Evolutionary conservation across 2,329 filamentous ascomycete genomes (phyloP).

Genomic region (Phialophora chinensis): DNA sequence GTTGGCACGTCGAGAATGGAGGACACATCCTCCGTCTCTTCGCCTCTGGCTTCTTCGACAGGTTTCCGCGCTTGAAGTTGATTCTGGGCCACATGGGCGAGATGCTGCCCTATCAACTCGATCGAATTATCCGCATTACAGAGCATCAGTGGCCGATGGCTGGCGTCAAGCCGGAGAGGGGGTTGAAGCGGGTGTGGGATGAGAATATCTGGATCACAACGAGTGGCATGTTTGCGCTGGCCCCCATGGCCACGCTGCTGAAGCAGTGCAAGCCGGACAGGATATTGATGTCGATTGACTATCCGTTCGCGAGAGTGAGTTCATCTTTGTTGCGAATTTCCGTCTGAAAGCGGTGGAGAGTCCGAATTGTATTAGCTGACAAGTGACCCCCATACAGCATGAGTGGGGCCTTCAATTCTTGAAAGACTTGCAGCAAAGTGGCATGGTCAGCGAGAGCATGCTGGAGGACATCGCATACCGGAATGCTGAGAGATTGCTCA

Average conservation of each 20-base stretch:
- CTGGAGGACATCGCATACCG: slow-evolving; percentile 56
- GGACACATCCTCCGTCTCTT: slow-evolving; percentile 52
- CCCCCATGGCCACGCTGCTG: slow-evolving; percentile 51
- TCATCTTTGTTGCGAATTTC: neutral
- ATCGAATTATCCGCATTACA: slow-evolving; percentile 44
- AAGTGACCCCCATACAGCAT: slow-evolving; percentile 53
- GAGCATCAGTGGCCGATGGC: slow-evolving; percentile 45
- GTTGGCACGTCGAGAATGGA: slow-evolving; percentile 48
- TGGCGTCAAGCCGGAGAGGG: slow-evolving; percentile 58
- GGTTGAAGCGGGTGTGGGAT: slow-evolving; percentile 58
- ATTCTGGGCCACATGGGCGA: slow-evolving; percentile 61
- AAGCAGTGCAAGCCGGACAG: slow-evolving; percentile 48
- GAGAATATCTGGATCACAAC: slow-evolving; percentile 65
- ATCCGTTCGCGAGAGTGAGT: slow-evolving; percentile 55
- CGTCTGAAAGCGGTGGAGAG: neutral
- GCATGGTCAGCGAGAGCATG: slow-evolving; percentile 55
- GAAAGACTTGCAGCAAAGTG: slow-evolving; percentile 56
- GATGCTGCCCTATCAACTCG: slow-evolving; percentile 61
- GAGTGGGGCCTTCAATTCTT: slow-evolving; percentile 57
- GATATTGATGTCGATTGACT: slow-evolving; percentile 64
- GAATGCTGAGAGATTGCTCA: slow-evolving; percentile 58
- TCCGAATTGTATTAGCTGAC: slow-evolving; percentile 52
- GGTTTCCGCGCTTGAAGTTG: slow-evolving; percentile 60
- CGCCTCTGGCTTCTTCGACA: slow-evolving; percentile 61
- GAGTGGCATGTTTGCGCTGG: slow-evolving; percentile 59